Percentiles rank a stretch among this genome's conserved stretches.
Conservation (phyloP, 202 grass and related monocot species). For the Setaria viridis region DNA sequence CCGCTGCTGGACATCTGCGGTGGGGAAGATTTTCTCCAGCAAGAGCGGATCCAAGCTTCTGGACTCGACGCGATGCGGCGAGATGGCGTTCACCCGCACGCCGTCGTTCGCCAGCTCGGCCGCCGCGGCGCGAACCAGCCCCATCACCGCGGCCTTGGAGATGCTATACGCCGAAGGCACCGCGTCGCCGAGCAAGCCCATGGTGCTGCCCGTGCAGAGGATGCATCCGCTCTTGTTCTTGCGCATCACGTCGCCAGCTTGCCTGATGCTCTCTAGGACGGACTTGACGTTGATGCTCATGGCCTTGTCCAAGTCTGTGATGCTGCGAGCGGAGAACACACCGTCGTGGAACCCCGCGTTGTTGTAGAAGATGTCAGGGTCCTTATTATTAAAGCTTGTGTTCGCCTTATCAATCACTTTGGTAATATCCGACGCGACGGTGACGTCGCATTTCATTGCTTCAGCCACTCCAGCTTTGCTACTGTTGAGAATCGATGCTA, state of each 20-base stretch:
- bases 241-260: background rate
- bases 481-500: background rate
- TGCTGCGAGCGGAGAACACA: background rate
- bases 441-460: background rate
- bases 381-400: fast-evolving
- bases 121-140: background rate
- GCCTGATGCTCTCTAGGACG: background rate
- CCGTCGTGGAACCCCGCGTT: background rate
- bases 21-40: background rate
- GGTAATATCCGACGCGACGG: background rate
- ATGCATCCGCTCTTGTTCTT: background rate
- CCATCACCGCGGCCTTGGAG: background rate
- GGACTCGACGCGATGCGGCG: background rate
- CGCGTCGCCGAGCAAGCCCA: background rate
- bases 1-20: fast-evolving
- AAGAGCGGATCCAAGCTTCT: fast-evolving
- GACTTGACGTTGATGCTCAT: background rate
- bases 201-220: background rate
- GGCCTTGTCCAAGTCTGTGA: background rate
- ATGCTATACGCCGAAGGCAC: background rate
- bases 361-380: background rate
- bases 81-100: conserved; percentile 13
- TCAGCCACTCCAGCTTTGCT: background rate
- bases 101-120: background rate
- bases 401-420: background rate